phyloP scores from a whole-genome alignment of 306 rosid species.

The Ammopiptanthus mongolicus region DNA sequence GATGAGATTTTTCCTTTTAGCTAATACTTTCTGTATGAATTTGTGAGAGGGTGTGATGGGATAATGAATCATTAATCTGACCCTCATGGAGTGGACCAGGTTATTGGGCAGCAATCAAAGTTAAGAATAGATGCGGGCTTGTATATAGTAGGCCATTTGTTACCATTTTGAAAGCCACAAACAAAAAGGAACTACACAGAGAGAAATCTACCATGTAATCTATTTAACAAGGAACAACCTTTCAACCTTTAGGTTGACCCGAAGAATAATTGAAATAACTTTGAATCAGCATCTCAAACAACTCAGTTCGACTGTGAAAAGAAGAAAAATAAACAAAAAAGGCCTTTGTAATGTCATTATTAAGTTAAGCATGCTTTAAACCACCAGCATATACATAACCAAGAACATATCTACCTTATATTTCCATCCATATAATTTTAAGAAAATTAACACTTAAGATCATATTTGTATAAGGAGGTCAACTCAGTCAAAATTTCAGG shows the following conservation, averaged over 20 bases:
- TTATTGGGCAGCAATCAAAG: not conserved
- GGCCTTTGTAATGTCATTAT: not conserved
- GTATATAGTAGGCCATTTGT: not conserved
- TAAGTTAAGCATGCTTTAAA: not conserved
- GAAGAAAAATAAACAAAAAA: not conserved
- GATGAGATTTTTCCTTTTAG: too few relatives aligned
- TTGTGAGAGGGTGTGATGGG: not conserved
- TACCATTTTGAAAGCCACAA: not conserved
- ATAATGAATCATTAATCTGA: not conserved
- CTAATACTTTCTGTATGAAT: too few relatives aligned
- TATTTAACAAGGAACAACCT: not conserved
- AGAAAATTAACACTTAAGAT: not conserved
- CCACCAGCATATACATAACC: not conserved
- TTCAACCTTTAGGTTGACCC: slow-evolving; percentile 19
- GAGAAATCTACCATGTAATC: not conserved
- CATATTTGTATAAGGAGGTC: too few relatives aligned
- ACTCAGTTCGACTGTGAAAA: not conserved
- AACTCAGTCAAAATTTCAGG: too few relatives aligned
- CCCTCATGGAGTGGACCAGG: not conserved
- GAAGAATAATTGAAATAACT: slow-evolving; percentile 9
- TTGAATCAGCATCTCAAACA: slow-evolving; percentile 2
- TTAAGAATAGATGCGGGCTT: not conserved
- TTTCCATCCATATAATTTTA: not conserved
- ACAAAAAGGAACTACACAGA: not conserved
- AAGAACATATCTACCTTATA: too few relatives aligned